phyloP scores from a whole-genome alignment of 164 flowering plant genomes.

The Piper longum region DNA sequence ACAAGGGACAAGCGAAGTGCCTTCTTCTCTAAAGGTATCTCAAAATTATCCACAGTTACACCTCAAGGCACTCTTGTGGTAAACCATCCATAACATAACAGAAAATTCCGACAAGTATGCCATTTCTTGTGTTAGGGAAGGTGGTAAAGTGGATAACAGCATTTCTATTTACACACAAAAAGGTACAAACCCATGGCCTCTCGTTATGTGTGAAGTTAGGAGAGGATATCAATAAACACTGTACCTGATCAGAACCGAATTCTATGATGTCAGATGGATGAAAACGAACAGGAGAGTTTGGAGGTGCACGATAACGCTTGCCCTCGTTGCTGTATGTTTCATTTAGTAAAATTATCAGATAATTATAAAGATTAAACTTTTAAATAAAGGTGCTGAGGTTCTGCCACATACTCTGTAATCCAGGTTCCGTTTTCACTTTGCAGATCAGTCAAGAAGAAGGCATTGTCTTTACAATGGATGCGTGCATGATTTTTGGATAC shows the following conservation, averaged over 20 bases:
- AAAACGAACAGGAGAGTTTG: conserved; percentile 59
- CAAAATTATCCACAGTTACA: no score
- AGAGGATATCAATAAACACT: background rate
- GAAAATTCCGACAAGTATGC: no score
- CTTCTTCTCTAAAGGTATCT: no score
- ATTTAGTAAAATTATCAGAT: background rate
- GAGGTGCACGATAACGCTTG: conserved; percentile 44
- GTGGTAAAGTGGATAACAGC: no score
- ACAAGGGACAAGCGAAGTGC: no score
- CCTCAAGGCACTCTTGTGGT: no score
- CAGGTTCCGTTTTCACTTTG: conserved; percentile 72
- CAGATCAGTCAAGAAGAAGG: conserved; percentile 71
- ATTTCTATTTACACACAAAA: no score
- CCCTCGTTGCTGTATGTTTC: conserved; percentile 61
- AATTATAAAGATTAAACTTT: background rate
- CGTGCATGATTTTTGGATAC: conserved; percentile 65
- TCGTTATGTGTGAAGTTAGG: no score
- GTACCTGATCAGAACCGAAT: conserved; percentile 61
- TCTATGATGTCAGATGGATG: conserved; percentile 65
- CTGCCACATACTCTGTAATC: conserved; percentile 56
- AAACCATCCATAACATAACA: no score
- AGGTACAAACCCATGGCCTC: no score
- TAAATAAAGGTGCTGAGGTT: background rate
- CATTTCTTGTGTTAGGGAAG: no score
- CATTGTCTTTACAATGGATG: conserved; percentile 55